phyloP scores from a whole-genome alignment of 257 asterid genomes.

The Ilex asprella region DNA sequence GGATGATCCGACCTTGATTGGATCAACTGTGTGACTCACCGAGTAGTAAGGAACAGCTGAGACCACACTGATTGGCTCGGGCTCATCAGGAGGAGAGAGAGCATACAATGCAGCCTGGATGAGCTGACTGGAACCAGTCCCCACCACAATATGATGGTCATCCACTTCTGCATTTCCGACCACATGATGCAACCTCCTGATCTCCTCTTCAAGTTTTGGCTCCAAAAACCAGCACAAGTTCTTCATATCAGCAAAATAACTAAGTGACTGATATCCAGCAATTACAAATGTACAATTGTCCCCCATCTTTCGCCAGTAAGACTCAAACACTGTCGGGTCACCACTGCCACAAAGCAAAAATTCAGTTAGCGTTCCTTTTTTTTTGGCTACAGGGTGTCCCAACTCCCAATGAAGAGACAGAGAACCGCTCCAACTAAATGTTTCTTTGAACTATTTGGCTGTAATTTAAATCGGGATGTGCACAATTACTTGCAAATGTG shows the following conservation, averaged over 20 bases:
- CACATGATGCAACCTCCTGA: conserved; percentile 37
- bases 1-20: not conserved
- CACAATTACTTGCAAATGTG: too few relatives aligned
- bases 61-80: conserved; percentile 54
- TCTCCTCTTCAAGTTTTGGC: conserved; percentile 60
- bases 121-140: conserved; percentile 87
- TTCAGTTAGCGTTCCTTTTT: too few relatives aligned
- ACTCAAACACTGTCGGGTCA: conserved; percentile 41
- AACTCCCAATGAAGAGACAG: too few relatives aligned
- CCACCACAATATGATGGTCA: conserved; percentile 45
- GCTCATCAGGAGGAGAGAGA: conserved; percentile 30
- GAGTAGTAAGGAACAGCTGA: conserved; percentile 79
- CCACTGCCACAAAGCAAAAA: conserved; percentile 23
- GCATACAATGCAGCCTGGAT: conserved; percentile 64
- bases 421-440: too few relatives aligned
- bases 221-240: conserved; percentile 73
- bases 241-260: conserved; percentile 51
- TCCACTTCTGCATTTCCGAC: conserved; percentile 63
- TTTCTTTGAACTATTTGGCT: too few relatives aligned
- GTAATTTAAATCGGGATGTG: too few relatives aligned
- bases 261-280: conserved; percentile 42
- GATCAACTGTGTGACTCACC: conserved; percentile 20
- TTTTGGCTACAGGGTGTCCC: too few relatives aligned
- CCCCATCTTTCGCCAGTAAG: conserved; percentile 41
- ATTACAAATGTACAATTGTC: conserved; percentile 25